Conservation (phyloP, 2,329 filamentous ascomycete genomes). For the Geosmithia flava region DNA sequence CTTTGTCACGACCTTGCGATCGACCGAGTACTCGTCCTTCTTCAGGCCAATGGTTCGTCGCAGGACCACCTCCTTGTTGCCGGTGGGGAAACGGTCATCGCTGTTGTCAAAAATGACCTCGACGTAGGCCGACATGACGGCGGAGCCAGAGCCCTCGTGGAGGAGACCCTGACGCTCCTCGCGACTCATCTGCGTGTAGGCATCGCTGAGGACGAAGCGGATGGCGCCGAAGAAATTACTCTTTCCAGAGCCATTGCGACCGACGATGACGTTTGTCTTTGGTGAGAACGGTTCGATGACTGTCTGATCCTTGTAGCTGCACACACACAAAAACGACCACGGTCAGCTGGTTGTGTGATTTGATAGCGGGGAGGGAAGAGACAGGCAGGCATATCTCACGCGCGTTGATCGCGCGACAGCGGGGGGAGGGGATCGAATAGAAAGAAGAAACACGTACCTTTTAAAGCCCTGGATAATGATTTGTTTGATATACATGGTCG, state of each 20-base stretch:
- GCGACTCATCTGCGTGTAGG: constrained; percentile 88
- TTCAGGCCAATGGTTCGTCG: constrained; percentile 93
- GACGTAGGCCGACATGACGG: constrained; percentile 98
- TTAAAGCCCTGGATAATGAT: constrained; percentile 99
- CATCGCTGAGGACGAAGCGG: constrained; percentile 95
- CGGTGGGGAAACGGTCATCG: constrained; percentile 89
- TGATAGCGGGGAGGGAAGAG: background rate
- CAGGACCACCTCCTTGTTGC: constrained; percentile 79
- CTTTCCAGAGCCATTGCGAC: constrained; percentile 97
- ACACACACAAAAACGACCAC: background rate
- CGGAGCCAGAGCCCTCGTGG: constrained; percentile 96
- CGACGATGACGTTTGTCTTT: constrained; percentile 96
- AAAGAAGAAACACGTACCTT: constrained; percentile 45
- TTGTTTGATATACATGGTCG: constrained; percentile 94
- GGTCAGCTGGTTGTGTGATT: constrained; percentile 9
- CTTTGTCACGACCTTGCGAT: constrained; percentile 93
- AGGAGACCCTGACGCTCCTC: constrained; percentile 92
- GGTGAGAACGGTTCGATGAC: constrained; percentile 97
- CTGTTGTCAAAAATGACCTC: constrained; percentile 98
- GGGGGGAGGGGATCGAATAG: background rate
- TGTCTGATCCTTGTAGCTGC: constrained; percentile 97
- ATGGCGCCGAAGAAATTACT: constrained; percentile 99
- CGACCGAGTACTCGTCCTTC: constrained; percentile 96
- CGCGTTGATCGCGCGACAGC: background rate
- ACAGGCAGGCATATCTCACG: background rate